Conservation (phyloP, 495 filamentous ascomycete species). For the Lepraria neglecta region DNA sequence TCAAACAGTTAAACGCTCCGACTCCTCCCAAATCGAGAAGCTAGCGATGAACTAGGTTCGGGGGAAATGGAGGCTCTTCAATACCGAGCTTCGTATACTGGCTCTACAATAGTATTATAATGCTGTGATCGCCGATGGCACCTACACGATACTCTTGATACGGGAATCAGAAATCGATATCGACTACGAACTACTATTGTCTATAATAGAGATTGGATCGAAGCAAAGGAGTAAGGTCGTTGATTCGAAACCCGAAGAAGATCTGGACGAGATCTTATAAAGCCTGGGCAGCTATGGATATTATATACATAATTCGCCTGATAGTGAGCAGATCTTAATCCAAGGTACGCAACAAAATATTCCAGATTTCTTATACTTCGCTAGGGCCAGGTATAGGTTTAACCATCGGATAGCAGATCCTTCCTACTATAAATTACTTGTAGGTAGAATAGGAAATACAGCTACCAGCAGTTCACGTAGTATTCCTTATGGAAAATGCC, state of each 20-base stretch:
- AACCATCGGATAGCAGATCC: too few species aligned
- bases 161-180: slow-evolving; percentile 7
- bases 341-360: too few species aligned
- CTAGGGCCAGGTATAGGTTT: too few species aligned
- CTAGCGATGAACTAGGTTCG: background rate
- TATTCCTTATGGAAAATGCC: too few species aligned
- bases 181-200: slow-evolving; percentile 5
- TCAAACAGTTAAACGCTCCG: background rate
- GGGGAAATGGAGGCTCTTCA: slow-evolving; percentile 11
- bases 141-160: slow-evolving; percentile 19
- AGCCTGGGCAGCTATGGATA: background rate
- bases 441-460: too few species aligned
- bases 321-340: background rate
- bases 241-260: background rate
- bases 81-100: slow-evolving; percentile 6
- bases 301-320: background rate
- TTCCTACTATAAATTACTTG: too few species aligned
- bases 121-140: slow-evolving; percentile 3
- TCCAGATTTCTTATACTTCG: too few species aligned
- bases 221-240: slow-evolving; percentile 3
- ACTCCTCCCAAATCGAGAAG: slow-evolving; percentile 14
- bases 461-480: too few species aligned
- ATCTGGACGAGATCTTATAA: slow-evolving; percentile 5
- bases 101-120: slow-evolving; percentile 7
- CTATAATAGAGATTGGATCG: slow-evolving; percentile 12